phyloP scores from a whole-genome alignment of 2,329 filamentous ascomycete species.

The Rugonectria rugulosa region DNA sequence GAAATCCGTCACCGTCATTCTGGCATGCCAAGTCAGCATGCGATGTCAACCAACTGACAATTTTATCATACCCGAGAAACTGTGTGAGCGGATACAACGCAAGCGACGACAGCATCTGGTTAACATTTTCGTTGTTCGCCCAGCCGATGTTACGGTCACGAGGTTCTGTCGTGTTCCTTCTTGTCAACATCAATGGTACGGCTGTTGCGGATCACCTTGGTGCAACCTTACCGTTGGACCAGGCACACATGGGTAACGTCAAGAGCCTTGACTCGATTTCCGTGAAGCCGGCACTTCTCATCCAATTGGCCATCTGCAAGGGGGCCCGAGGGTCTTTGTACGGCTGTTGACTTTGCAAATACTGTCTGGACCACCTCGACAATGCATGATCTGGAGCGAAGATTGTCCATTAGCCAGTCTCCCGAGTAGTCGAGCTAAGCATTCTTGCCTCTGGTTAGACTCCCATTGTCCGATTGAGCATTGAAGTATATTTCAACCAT shows the following conservation, averaged over 20 bases:
- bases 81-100: conserved; percentile 65
- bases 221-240: conserved; percentile 66
- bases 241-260: conserved; percentile 72
- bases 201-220: not conserved
- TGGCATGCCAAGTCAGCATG: conserved; percentile 37
- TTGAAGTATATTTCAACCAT: conserved; percentile 89
- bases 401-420: conserved; percentile 16
- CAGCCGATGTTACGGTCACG: conserved; percentile 61
- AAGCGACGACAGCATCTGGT: conserved; percentile 61
- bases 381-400: conserved; percentile 66
- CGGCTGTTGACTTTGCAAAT: conserved; percentile 67
- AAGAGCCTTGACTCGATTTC: conserved; percentile 73
- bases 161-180: conserved; percentile 49
- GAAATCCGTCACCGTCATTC: conserved; percentile 66
- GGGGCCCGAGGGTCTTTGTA: conserved; percentile 73
- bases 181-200: conserved; percentile 1
- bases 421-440: not conserved
- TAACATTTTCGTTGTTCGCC: conserved; percentile 62
- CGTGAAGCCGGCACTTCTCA: conserved; percentile 69
- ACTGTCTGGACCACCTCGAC: conserved; percentile 71
- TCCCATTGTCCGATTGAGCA: conserved; percentile 85
- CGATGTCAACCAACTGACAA: not conserved
- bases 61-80: conserved; percentile 51
- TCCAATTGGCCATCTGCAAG: conserved; percentile 64
- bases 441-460: conserved; percentile 67